Percentiles rank a stretch among this genome's conserved stretches.
These are phyloP conservation scores for Ophiosphaerella herpotricha DNA, from an alignment of 2,329 filamentous ascomycete genomes.

Conservation along the genomic window DNA sequence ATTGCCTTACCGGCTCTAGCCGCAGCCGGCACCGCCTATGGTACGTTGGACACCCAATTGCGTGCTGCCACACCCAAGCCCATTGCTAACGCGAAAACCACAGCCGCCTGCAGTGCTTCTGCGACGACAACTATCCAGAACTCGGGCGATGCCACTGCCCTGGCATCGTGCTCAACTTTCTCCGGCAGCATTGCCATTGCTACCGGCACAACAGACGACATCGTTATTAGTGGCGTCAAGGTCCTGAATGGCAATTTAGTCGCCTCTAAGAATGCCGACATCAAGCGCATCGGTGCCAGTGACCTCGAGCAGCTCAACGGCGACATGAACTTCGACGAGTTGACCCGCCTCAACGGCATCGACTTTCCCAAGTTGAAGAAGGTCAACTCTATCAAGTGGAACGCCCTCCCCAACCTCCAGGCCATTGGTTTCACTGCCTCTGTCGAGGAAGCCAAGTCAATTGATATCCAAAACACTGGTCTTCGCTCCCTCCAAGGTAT, in stretches of 20 bases:
- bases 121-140: constrained; percentile 63
- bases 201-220: constrained; percentile 57
- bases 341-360: constrained; percentile 71
- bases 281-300: constrained; percentile 67
- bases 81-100: constrained; percentile 19
- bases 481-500: constrained; percentile 79
- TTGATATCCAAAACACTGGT: constrained; percentile 85
- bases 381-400: constrained; percentile 71
- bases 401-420: constrained; percentile 69
- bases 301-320: constrained; percentile 69
- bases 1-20: constrained; percentile 62
- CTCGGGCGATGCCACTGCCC: constrained; percentile 62
- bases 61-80: background rate
- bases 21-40: constrained; percentile 57
- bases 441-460: constrained; percentile 68
- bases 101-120: constrained; percentile 48
- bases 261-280: constrained; percentile 59
- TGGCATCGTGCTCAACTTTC: constrained; percentile 70
- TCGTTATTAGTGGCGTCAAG: constrained; percentile 67
- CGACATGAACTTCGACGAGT: constrained; percentile 69
- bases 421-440: constrained; percentile 63
- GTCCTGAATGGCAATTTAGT: constrained; percentile 63
- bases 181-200: constrained; percentile 70
- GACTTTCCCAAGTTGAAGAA: constrained; percentile 67
- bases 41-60: constrained; percentile 43